phyloP scores from a whole-genome alignment of 1,139 yeast species.

The Sporopachydermia cereana region DNA sequence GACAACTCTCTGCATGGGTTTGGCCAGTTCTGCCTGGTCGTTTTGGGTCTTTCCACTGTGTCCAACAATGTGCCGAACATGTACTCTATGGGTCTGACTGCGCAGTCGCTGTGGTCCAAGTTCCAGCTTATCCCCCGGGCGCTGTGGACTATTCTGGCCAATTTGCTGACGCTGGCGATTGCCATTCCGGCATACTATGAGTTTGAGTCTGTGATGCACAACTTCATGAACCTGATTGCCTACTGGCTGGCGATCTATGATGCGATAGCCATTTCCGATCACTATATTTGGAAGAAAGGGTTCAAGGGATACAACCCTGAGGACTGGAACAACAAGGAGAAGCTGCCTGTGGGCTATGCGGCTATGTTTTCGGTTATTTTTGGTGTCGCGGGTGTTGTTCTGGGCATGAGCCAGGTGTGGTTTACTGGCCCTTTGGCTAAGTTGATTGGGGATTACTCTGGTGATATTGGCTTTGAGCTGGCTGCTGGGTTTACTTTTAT shows the following conservation, averaged over 20 bases:
- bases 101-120: slow-evolving; percentile 72
- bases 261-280: slow-evolving; percentile 63
- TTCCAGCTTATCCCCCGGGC: slow-evolving; percentile 68
- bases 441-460: slow-evolving; percentile 57
- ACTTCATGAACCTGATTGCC: slow-evolving; percentile 83
- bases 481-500: slow-evolving; percentile 60
- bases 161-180: slow-evolving; percentile 67
- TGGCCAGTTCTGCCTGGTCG: slow-evolving; percentile 81
- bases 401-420: slow-evolving; percentile 85
- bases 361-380: slow-evolving; percentile 68
- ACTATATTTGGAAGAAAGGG: slow-evolving; percentile 61
- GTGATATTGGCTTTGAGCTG: slow-evolving; percentile 82
- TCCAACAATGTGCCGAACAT: slow-evolving; percentile 89
- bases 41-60: slow-evolving; percentile 72
- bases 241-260: slow-evolving; percentile 85
- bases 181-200: slow-evolving; percentile 78
- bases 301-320: slow-evolving; percentile 50
- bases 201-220: slow-evolving; percentile 61
- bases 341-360: slow-evolving; percentile 66
- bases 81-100: slow-evolving; percentile 79
- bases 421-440: slow-evolving; percentile 59
- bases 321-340: slow-evolving; percentile 42
- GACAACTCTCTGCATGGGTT: slow-evolving; percentile 74
- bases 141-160: slow-evolving; percentile 69
- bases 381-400: slow-evolving; percentile 76